Conservation (phyloP, 108 stramenopile species). For the Schizochytrium sp. region DNA sequence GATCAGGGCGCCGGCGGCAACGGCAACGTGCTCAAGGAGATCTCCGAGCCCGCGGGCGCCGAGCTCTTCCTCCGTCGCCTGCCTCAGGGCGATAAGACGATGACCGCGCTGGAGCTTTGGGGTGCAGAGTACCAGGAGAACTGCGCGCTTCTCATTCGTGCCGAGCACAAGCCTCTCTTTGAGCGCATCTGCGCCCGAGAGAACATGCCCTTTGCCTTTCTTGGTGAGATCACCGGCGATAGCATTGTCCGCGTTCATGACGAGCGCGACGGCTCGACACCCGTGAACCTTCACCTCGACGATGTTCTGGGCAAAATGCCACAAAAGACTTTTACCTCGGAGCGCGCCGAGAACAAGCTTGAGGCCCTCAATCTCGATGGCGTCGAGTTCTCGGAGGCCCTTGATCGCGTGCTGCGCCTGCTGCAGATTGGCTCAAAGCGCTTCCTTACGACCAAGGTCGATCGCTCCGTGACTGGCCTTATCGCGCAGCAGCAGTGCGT, state of each 20-base stretch:
- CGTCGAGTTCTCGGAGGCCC: conserved; percentile 45
- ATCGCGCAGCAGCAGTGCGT: conserved; percentile 99
- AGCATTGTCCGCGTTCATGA: conserved; percentile 85
- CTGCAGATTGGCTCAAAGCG: conserved; percentile 94
- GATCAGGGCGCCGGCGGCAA: conserved; percentile 99
- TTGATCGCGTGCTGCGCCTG: conserved; percentile 83
- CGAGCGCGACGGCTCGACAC: conserved; percentile 70
- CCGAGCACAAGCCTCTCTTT: conserved; percentile 63
- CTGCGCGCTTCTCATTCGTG: conserved; percentile 80
- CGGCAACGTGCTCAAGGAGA: conserved; percentile 98
- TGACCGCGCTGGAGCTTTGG: conserved; percentile 94
- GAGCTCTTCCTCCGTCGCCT: conserved; percentile 84
- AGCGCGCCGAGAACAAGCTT: conserved; percentile 26
- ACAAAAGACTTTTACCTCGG: conserved; percentile 79
- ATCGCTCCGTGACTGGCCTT: conserved; percentile 94
- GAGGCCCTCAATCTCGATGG: conserved; percentile 58
- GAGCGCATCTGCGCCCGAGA: conserved; percentile 77
- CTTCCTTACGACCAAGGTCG: conserved; percentile 97
- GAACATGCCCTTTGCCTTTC: conserved; percentile 75
- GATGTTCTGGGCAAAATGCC: conserved; percentile 96
- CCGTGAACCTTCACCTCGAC: conserved; percentile 89
- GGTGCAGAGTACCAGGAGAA: conserved; percentile 99
- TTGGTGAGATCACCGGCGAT: conserved; percentile 84
- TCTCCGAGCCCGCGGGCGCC: conserved; percentile 96
- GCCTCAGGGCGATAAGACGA: conserved; percentile 81